Conservation (phyloP, 306 rosid species). For the Lagenaria siceraria region DNA sequence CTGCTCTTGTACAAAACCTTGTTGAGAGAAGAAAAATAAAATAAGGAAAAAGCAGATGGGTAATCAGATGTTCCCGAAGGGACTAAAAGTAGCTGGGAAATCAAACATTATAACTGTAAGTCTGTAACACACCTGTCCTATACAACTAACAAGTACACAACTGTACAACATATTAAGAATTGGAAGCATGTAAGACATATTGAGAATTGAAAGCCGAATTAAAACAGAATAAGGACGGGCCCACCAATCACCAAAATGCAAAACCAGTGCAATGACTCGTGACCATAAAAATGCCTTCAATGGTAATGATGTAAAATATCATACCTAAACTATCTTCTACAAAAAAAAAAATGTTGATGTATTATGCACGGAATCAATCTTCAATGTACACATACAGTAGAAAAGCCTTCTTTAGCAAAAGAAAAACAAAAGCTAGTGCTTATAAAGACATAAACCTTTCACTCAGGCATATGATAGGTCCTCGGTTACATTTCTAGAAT, state of each 20-base stretch:
- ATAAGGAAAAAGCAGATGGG: neutral
- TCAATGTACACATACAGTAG: neutral
- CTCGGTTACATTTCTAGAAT: neutral
- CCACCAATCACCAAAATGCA: neutral
- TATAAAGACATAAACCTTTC: neutral
- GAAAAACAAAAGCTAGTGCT: neutral
- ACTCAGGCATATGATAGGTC: neutral
- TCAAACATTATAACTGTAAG: neutral
- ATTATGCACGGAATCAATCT: neutral
- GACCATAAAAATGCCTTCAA: neutral
- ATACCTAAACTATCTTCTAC: neutral
- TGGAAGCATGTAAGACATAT: constrained; percentile 9
- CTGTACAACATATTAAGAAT: neutral
- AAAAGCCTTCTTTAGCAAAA: neutral
- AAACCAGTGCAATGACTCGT: neutral
- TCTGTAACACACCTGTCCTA: neutral
- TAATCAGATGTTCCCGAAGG: neutral
- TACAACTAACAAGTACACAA: neutral
- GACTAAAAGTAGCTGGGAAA: neutral
- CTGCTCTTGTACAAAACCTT: constrained; percentile 97
- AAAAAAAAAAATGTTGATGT: neutral
- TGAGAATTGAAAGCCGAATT: neutral
- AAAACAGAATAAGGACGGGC: constrained; percentile 5
- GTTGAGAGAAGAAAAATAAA: constrained; percentile 10
- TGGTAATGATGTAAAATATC: neutral